phyloP scores from a whole-genome alignment of 768 basidiomycete species.

The Lentinula raphanica region DNA sequence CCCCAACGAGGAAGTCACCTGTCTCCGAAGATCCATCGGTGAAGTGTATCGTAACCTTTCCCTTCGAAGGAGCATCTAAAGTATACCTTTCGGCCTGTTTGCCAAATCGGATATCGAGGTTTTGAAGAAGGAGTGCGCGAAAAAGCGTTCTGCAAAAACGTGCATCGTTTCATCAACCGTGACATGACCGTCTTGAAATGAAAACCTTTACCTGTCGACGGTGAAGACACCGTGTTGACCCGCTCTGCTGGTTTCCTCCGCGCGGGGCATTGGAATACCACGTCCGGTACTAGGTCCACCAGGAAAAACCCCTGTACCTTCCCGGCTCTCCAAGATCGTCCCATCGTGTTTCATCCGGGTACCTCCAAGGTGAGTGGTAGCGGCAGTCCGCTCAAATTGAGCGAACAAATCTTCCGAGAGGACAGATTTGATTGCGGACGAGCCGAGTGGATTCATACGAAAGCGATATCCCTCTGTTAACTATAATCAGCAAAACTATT shows the following conservation, averaged over 20 bases:
- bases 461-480: conserved; percentile 2
- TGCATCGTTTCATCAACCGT: not conserved
- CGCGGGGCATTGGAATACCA: not conserved
- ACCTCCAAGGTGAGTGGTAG: not conserved
- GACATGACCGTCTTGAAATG: not conserved
- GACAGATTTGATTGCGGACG: not conserved
- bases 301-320: not conserved
- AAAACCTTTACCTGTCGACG: not conserved
- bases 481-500: not conserved
- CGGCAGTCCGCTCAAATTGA: not conserved
- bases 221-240: not conserved
- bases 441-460: not conserved
- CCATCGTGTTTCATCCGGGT: not conserved
- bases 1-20: conserved; percentile 2
- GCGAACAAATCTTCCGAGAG: not conserved
- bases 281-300: too few species aligned
- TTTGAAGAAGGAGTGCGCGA: conserved; percentile 2
- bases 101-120: conserved; percentile 1
- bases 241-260: not conserved
- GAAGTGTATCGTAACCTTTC: conserved; percentile 1
- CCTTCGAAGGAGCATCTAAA: not conserved
- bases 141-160: not conserved
- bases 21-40: not conserved
- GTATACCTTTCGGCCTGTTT: not conserved
- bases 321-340: not conserved